phyloP scores from a whole-genome alignment of 805 yeast species.

The Nakazawaea holstii region DNA sequence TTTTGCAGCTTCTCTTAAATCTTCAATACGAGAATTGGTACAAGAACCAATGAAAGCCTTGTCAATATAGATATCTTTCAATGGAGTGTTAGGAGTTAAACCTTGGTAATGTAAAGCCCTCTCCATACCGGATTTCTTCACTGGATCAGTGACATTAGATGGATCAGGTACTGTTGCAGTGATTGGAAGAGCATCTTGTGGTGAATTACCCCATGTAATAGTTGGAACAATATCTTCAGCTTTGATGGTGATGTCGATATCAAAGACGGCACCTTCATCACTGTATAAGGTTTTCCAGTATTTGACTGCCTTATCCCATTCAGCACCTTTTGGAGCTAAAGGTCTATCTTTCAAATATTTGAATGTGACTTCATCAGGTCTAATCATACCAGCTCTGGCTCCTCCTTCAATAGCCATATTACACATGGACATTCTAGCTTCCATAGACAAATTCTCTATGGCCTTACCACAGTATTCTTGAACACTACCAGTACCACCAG shows the following conservation, averaged over 20 bases:
- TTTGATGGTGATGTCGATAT: constrained; percentile 71
- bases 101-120: constrained; percentile 94
- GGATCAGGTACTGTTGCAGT: constrained; percentile 92
- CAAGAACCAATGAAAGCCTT: constrained; percentile 98
- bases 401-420: constrained; percentile 99
- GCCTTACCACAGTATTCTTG: constrained; percentile 97
- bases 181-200: constrained; percentile 96
- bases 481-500: constrained; percentile 98
- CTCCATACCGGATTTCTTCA: constrained; percentile 77
- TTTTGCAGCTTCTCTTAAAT: constrained; percentile 89
- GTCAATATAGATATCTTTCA: constrained; percentile 72
- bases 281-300: constrained; percentile 89
- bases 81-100: constrained; percentile 73
- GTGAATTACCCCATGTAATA: constrained; percentile 99
- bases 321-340: constrained; percentile 86
- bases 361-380: constrained; percentile 87
- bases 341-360: constrained; percentile 92
- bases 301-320: constrained; percentile 90
- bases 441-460: constrained; percentile 85
- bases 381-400: constrained; percentile 99
- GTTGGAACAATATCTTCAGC: constrained; percentile 91
- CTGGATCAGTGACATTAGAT: constrained; percentile 60
- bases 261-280: constrained; percentile 89
- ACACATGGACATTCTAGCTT: constrained; percentile 99
- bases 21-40: constrained; percentile 97